Base-by-base conservation (phyloP, 169 alveolate species). In the Hepatocystis sp. region DNA sequence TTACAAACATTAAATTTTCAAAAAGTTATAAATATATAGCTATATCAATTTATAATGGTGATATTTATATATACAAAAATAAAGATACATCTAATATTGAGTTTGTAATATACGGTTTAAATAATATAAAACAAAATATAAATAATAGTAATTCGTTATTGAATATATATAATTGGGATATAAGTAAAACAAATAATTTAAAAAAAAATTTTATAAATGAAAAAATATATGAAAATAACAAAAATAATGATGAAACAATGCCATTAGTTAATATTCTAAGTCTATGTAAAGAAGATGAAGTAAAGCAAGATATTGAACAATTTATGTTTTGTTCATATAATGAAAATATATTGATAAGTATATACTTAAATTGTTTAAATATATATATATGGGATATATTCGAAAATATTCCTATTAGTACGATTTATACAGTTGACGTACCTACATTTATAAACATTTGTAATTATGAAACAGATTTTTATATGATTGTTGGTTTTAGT, bases 281-380 rank as follows among this genome's bases (percentile, higher is more conserved):
- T 7, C 39, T 76, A 3, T 58, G 58, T 21, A 42, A 76, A 58
- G 11, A 60, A 25, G 42, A 42, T 42, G 39, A 76, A 13, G 44
- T 58, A 52, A 76, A 44, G 21, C n/a, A n/a, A n/a, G 88, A 76
- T 44, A 52, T 76, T 19, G 88, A 76, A 46, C 58, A 76, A 23
- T 76, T 60, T 30, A 76, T 76, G 88, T 76, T 76, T 40, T 76
- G 88, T 28, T 64, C 76, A 19, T 76, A 23, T 52, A 58, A 76
- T 76, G 88, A 76, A 32, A 27, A 76, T 34, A 58, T 76, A 11
- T 8, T 76, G 5, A 13, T 76, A 36, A 76, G 88, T 19, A 76
- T 76, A 17, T 76, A 76, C 39, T 10, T 76, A 17, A 52, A 76
- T 28, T 56, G 66, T 2, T 55, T 76, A 27, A 76, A 76, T 44